phyloP scores from a whole-genome alignment of 1,284 basidiomycete genomes.

The Coniferiporia sulphurascens region DNA sequence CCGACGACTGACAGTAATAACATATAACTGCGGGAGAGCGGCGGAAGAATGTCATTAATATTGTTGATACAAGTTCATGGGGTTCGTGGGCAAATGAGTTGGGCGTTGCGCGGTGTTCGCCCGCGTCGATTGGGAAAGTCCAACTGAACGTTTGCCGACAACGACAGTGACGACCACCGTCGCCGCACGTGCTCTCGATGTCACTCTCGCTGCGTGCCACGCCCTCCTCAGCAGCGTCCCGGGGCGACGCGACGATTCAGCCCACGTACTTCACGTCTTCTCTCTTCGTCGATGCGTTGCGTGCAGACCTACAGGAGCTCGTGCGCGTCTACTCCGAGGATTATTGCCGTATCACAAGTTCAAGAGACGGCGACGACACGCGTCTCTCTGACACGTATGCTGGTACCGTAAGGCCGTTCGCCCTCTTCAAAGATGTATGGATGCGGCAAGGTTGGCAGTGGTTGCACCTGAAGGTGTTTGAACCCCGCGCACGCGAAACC shows the following conservation, averaged over 20 bases:
- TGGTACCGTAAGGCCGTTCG: slow-evolving; percentile 44
- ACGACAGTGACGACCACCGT: neutral
- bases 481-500: slow-evolving; percentile 52
- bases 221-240: slow-evolving; percentile 30
- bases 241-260: slow-evolving; percentile 61
- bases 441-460: slow-evolving; percentile 62
- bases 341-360: slow-evolving; percentile 26
- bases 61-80: slow-evolving; percentile 3
- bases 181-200: neutral
- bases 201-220: neutral
- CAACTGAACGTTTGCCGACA: neutral
- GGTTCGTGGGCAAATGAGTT: neutral
- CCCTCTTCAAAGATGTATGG: slow-evolving; percentile 67
- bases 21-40: slow-evolving; percentile 41
- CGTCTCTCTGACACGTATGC: slow-evolving; percentile 8
- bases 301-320: slow-evolving; percentile 55
- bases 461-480: slow-evolving; percentile 67
- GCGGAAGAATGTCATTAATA: slow-evolving; percentile 33
- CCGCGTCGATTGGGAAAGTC: neutral
- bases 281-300: slow-evolving; percentile 58
- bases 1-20: slow-evolving; percentile 59
- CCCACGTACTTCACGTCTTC: slow-evolving; percentile 74
- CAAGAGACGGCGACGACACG: slow-evolving; percentile 18
- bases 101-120: neutral
- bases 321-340: slow-evolving; percentile 43